A percentile compares a stretch with the other conserved stretches of the same genome.
Conservation (phyloP, 1,284 basidiomycete species). For the Trichosporon inkin region DNA sequence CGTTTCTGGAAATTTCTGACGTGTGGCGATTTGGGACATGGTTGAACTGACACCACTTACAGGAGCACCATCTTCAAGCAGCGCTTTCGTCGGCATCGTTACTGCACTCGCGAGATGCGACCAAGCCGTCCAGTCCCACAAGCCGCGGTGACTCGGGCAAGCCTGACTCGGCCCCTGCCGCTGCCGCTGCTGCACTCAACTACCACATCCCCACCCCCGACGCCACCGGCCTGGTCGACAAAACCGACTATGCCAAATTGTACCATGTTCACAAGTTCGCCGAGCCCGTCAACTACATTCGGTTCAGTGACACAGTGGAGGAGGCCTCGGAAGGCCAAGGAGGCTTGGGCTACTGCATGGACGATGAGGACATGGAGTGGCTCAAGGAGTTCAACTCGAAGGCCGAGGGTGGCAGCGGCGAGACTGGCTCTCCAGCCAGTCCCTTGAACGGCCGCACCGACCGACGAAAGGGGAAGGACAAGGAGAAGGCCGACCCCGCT, state of each 20-base stretch:
- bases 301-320: constrained; percentile 83
- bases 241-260: constrained; percentile 60
- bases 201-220: constrained; percentile 91
- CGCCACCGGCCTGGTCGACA: constrained; percentile 71
- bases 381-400: constrained; percentile 85
- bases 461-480: constrained; percentile 50
- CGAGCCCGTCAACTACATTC: constrained; percentile 74
- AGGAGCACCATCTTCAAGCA: constrained; percentile 92
- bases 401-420: constrained; percentile 70
- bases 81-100: constrained; percentile 48
- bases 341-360: constrained; percentile 73
- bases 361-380: constrained; percentile 94
- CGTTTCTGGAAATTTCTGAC: constrained; percentile 17
- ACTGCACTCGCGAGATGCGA: constrained; percentile 40
- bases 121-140: constrained; percentile 30
- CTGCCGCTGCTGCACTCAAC: constrained; percentile 42
- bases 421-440: constrained; percentile 50
- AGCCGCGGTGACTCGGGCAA: constrained; percentile 22
- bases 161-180: constrained; percentile 19
- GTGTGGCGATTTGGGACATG: constrained; percentile 15
- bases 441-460: constrained; percentile 44
- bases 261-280: constrained; percentile 68
- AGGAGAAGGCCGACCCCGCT: constrained; percentile 54
- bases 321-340: constrained; percentile 55
- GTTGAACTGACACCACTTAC: constrained; percentile 52